These are phyloP conservation scores for Plasmodium chabaudi DNA, from an alignment of 169 alveolate genomes.

Conservation along the genomic window DNA sequence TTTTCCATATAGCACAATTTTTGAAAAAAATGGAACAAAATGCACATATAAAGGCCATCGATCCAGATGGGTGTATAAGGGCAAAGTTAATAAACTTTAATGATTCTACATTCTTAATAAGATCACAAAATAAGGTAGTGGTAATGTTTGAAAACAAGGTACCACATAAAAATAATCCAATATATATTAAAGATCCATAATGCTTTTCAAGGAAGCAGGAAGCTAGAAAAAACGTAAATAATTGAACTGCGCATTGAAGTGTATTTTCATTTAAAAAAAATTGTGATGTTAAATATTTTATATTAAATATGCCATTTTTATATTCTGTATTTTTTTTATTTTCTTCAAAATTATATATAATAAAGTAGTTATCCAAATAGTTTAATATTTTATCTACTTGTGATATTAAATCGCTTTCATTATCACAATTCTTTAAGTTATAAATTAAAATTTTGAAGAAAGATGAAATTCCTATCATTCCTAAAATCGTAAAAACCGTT, in stretches of 20 bases:
- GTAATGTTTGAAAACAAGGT: constrained; percentile 31
- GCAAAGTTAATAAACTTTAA: constrained; percentile 27
- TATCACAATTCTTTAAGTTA: constrained; percentile 43
- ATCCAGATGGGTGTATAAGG: constrained; percentile 74
- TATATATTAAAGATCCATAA: constrained; percentile 44
- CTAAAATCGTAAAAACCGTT: constrained; percentile 29
- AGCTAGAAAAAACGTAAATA: constrained; percentile 59
- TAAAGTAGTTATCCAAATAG: constrained; percentile 61
- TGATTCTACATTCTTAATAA: constrained; percentile 26
- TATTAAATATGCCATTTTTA: constrained; percentile 2
- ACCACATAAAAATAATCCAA: constrained; percentile 60
- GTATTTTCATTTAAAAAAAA: constrained; percentile 55
- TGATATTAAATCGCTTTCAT: constrained; percentile 14
- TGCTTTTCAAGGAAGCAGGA: constrained; percentile 66
- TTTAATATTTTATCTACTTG: constrained; percentile 38
- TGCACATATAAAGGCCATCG: constrained; percentile 72
- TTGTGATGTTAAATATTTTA: constrained; percentile 58
- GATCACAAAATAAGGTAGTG: constrained; percentile 31
- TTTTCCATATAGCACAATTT: constrained; percentile 63
- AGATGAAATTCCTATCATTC: constrained; percentile 66
- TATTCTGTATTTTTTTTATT: not conserved
- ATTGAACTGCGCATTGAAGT: constrained; percentile 56
- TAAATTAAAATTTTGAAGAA: constrained; percentile 54
- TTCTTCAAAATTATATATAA: constrained; percentile 23
- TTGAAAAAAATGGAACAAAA: constrained; percentile 64